These are phyloP conservation scores for Geotrichum candidum DNA, from an alignment of 1,139 yeast genomes.

Conservation along the genomic window DNA sequence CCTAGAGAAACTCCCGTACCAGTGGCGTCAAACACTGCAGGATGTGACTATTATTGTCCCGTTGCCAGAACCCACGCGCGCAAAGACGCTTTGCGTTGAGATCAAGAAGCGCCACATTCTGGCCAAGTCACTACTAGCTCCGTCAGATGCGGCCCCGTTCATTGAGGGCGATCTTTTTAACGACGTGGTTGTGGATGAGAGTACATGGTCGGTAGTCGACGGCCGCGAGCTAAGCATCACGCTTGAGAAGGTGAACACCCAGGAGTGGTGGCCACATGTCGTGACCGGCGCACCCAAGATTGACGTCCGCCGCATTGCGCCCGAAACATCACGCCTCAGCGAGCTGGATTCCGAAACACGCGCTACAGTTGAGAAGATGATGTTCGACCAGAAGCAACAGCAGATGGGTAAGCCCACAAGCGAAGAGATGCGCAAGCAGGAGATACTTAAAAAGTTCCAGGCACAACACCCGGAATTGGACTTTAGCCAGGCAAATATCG, in stretches of 20 bases:
- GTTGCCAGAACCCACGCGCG: constrained; percentile 35
- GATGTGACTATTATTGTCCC: constrained; percentile 38
- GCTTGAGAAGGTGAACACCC: constrained; percentile 37
- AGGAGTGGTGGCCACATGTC: constrained; percentile 46
- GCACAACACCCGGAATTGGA: constrained; percentile 42
- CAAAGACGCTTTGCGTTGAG: constrained; percentile 33
- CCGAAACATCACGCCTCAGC: constrained; percentile 38
- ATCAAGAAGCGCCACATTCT: constrained; percentile 27
- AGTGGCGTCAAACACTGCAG: constrained; percentile 40
- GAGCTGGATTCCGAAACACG: constrained; percentile 43
- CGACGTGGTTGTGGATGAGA: constrained; percentile 34
- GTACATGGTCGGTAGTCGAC: constrained; percentile 42
- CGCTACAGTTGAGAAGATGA: constrained; percentile 45
- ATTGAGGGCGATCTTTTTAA: constrained; percentile 37
- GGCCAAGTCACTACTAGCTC: constrained; percentile 26
- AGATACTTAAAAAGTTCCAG: constrained; percentile 38
- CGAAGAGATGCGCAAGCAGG: constrained; percentile 36
- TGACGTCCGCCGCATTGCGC: constrained; percentile 39
- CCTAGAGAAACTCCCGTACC: constrained; percentile 28
- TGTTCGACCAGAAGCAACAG: constrained; percentile 43
- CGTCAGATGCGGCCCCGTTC: constrained; percentile 22
- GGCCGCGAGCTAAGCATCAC: constrained; percentile 35
- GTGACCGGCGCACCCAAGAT: constrained; percentile 40
- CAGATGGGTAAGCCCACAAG: constrained; percentile 36
- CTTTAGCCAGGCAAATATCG: constrained; percentile 30